phyloP scores from a whole-genome alignment of 257 asterid genomes.

The Solanum dulcamara region DNA sequence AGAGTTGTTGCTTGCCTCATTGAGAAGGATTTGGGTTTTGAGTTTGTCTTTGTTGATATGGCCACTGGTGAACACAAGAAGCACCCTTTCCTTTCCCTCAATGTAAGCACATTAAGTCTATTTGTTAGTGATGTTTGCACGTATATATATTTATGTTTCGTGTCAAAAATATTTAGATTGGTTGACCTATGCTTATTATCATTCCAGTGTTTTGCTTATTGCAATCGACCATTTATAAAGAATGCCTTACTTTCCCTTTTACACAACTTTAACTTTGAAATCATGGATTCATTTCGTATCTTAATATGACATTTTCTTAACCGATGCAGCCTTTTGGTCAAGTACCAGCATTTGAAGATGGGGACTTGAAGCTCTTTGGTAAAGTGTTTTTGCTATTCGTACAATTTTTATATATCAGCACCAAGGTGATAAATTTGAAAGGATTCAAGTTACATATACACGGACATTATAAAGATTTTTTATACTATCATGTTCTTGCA shows the following conservation, averaged over 20 bases:
- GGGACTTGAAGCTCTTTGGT: slow-evolving; percentile 41
- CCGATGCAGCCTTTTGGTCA: slow-evolving; percentile 39
- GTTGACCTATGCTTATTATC: no score
- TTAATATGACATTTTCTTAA: background rate
- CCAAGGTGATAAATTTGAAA: background rate
- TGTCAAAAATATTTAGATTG: background rate
- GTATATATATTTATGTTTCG: background rate
- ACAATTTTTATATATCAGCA: background rate
- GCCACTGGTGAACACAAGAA: slow-evolving; percentile 33
- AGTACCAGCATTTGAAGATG: slow-evolving; percentile 37
- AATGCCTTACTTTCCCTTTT: no score
- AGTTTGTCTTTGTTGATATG: slow-evolving; percentile 29
- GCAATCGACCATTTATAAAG: background rate
- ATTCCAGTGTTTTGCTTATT: background rate
- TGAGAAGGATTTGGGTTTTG: slow-evolving; percentile 38
- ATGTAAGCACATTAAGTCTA: slow-evolving; percentile 15
- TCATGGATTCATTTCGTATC: background rate
- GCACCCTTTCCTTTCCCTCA: slow-evolving; percentile 34
- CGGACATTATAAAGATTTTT: background rate
- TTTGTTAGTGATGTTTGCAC: background rate
- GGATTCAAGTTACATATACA: background rate
- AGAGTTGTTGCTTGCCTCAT: slow-evolving; percentile 30
- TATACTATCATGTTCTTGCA: background rate
- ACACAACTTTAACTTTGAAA: no score
- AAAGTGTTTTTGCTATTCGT: background rate